Evolutionary conservation across 345 rosid genomes (phyloP).

Genomic region (Gossypium thurberi): DNA sequence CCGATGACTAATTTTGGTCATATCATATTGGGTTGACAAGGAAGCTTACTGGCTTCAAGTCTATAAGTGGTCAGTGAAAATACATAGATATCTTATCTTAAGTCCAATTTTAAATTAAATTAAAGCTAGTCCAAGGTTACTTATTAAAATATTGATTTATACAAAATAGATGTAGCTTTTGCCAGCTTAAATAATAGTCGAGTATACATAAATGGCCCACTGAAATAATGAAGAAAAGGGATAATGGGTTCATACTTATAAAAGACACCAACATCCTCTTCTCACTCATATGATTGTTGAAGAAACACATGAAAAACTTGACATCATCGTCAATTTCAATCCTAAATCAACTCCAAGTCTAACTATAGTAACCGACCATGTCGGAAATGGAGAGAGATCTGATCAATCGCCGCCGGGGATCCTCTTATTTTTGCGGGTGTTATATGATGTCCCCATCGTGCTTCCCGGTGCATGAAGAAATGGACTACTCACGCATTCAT

Average conservation of each 20-base stretch:
- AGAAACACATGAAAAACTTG: conserved; percentile 1
- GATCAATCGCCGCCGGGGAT: conserved; percentile 22
- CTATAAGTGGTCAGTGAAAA: too few species aligned
- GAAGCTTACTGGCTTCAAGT: too few species aligned
- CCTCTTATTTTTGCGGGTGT: conserved; percentile 27
- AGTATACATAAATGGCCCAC: conserved; percentile 3
- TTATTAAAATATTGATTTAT: too few species aligned
- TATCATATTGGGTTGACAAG: too few species aligned
- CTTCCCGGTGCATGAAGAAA: conserved; percentile 35
- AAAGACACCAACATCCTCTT: conserved; percentile 11
- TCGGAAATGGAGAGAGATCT: conserved; percentile 41
- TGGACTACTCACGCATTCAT: conserved; percentile 42
- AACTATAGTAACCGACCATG: too few species aligned
- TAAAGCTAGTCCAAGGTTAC: too few species aligned
- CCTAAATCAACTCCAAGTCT: not conserved
- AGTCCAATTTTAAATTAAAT: too few species aligned
- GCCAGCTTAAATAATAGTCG: not conserved
- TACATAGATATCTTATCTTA: too few species aligned
- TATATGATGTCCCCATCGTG: conserved; percentile 47
- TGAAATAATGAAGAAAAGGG: not conserved
- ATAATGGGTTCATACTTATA: conserved; percentile 10
- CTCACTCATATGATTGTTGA: conserved; percentile 15
- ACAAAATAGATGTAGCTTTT: not conserved
- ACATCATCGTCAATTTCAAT: not conserved
- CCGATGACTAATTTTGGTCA: too few species aligned